These are phyloP conservation scores for Phytopythium litorale DNA, from an alignment of 352 stramenopile genomes.

Conservation along the genomic window DNA sequence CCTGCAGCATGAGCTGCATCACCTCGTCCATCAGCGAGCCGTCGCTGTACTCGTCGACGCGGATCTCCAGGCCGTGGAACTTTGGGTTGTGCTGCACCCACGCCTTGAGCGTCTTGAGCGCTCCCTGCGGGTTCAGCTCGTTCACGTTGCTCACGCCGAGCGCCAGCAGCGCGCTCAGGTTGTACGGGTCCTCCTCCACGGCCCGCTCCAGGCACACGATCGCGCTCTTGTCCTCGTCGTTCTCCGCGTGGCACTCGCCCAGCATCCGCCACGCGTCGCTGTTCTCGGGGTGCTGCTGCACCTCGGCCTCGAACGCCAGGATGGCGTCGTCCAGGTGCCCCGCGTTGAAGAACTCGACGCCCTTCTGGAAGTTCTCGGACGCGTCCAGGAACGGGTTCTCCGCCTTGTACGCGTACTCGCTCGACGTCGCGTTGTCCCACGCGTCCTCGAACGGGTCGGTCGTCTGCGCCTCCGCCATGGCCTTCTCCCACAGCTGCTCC, in stretches of 20 bases:
- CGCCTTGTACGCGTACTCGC: constrained; percentile 70
- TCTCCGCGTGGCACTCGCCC: constrained; percentile 94
- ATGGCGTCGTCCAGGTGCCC: constrained; percentile 92
- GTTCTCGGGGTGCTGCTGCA: constrained; percentile 93
- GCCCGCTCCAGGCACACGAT: constrained; percentile 94
- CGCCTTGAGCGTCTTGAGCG: constrained; percentile 91
- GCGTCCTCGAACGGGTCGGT: constrained; percentile 79
- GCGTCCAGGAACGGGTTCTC: constrained; percentile 69
- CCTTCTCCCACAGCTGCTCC: constrained; percentile 76
- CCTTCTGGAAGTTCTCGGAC: constrained; percentile 71
- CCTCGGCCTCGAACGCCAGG: constrained; percentile 93
- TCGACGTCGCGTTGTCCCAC: constrained; percentile 49
- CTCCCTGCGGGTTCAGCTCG: constrained; percentile 93
- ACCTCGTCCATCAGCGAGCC: constrained; percentile 91
- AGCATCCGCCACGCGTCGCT: constrained; percentile 94
- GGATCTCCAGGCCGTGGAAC: constrained; percentile 92
- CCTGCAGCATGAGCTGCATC: constrained; percentile 93
- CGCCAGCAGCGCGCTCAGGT: constrained; percentile 89
- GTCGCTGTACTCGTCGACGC: constrained; percentile 86
- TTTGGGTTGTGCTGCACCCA: constrained; percentile 98
- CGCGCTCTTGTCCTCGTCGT: constrained; percentile 94
- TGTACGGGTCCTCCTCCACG: constrained; percentile 95
- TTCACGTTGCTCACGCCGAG: constrained; percentile 97
- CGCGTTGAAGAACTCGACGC: constrained; percentile 82
- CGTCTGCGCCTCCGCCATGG: constrained; percentile 59